These are phyloP conservation scores for Xylaria digitata DNA, from an alignment of 2,329 filamentous ascomycete species.

Conservation along the genomic window DNA sequence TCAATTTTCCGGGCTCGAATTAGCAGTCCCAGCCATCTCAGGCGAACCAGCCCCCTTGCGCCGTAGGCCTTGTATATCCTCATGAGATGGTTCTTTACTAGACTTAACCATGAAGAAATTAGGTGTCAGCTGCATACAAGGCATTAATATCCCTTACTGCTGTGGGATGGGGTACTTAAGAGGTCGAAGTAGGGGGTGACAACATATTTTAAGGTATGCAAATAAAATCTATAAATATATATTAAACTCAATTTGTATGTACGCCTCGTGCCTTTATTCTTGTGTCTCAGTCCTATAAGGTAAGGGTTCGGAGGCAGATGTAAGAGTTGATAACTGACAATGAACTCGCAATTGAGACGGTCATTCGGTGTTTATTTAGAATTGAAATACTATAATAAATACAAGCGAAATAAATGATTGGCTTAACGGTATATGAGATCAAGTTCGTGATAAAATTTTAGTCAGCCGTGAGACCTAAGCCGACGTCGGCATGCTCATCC, in stretches of 20 bases:
- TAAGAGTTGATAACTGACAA: neutral
- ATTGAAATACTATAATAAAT: neutral
- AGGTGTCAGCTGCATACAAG: no score
- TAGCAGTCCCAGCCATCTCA: no score
- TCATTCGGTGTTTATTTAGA: neutral
- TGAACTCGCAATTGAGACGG: no score
- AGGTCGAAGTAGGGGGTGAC: neutral
- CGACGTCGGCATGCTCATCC: constrained; percentile 17
- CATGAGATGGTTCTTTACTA: no score
- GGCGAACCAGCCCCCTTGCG: no score
- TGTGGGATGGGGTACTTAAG: neutral
- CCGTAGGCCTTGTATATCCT: no score
- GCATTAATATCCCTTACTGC: neutral
- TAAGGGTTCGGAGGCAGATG: no score
- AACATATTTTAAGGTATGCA: no score
- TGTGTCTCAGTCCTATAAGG: neutral
- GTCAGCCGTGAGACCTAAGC: constrained; percentile 11
- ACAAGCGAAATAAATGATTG: neutral
- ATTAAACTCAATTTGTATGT: neutral
- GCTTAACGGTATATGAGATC: constrained; percentile 4
- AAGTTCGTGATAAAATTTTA: constrained; percentile 1
- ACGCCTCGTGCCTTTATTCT: no score
- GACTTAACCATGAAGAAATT: no score
- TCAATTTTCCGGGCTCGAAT: neutral
- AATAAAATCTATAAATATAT: no score